A percentile compares a stretch with the other conserved stretches of the same genome.
phyloP scores from a whole-genome alignment of 768 basidiomycete species.

The Xerocomellus chrysenteron region DNA sequence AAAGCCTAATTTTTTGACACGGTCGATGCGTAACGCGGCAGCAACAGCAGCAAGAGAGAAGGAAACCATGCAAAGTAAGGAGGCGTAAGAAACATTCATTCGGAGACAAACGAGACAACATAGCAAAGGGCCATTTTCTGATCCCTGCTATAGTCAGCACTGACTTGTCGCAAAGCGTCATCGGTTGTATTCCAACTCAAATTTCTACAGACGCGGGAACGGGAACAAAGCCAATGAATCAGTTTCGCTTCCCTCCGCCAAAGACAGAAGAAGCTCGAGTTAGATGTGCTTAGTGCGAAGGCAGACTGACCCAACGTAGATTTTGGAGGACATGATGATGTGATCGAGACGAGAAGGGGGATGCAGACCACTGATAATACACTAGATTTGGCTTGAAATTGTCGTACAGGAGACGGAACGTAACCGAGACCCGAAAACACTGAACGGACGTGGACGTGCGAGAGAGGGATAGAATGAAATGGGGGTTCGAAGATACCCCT shows the following conservation, averaged over 20 bases:
- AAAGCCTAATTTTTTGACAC: constrained; percentile 64
- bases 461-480: constrained; percentile 38
- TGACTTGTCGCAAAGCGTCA: constrained; percentile 85
- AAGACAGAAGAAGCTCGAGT: constrained; percentile 46
- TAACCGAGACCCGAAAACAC: constrained; percentile 56
- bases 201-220: constrained; percentile 67
- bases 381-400: constrained; percentile 48
- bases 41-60: constrained; percentile 16
- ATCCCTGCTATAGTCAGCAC: constrained; percentile 49
- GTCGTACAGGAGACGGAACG: constrained; percentile 53
- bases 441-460: constrained; percentile 49
- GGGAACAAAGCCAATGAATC: constrained; percentile 46
- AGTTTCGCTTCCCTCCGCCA: constrained; percentile 50
- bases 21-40: constrained; percentile 18
- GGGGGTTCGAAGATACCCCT: constrained; percentile 30
- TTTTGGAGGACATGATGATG: constrained; percentile 72
- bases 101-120: constrained; percentile 46
- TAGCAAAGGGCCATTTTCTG: constrained; percentile 29
- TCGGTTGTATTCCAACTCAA: constrained; percentile 96
- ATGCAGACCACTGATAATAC: constrained; percentile 42
- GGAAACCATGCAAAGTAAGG: constrained; percentile 29
- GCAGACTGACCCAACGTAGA: constrained; percentile 93
- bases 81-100: constrained; percentile 31
- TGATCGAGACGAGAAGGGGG: constrained; percentile 18
- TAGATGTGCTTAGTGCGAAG: constrained; percentile 46